A percentile compares a stretch with the other conserved stretches of the same genome.
phyloP scores from a whole-genome alignment of 2,329 filamentous ascomycete species.

The Sclerotinia subarctica region DNA sequence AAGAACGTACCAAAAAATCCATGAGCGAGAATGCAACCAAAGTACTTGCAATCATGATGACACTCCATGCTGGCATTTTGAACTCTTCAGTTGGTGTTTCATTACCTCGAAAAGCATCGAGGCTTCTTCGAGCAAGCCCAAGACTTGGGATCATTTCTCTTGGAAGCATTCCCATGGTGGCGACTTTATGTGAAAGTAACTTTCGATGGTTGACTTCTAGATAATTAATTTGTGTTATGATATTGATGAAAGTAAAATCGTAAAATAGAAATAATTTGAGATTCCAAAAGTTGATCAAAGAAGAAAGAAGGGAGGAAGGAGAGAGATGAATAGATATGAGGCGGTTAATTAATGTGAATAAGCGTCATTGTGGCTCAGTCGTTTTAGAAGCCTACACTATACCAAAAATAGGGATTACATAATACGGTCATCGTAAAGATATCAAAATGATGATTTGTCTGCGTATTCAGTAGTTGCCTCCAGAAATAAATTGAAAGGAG shows the following conservation, averaged over 20 bases:
- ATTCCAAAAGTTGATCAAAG: neutral
- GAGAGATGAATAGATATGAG: neutral
- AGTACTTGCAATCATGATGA: conserved; percentile 25
- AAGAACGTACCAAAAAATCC: conserved; percentile 25
- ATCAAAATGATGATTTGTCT: too few relatives aligned
- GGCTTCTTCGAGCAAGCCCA: conserved; percentile 1
- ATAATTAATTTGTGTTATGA: neutral
- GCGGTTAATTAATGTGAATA: neutral
- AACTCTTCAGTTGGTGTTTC: neutral
- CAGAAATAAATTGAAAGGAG: too few relatives aligned
- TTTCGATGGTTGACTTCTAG: too few relatives aligned
- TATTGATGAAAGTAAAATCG: neutral
- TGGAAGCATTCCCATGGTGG: conserved; percentile 5
- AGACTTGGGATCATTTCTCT: neutral
- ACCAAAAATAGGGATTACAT: conserved; percentile 3
- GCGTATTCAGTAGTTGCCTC: too few relatives aligned
- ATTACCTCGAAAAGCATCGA: neutral
- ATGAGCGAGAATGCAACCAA: conserved; percentile 18
- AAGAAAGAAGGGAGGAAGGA: neutral
- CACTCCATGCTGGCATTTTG: conserved; percentile 31
- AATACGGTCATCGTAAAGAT: neutral
- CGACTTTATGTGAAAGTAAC: neutral
- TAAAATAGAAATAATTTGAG: neutral
- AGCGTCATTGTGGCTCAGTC: conserved; percentile 13
- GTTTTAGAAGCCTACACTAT: neutral